Base-by-base conservation (phyloP, 164 flowering plant species). In the Aristolochia fimbriata region DNA sequence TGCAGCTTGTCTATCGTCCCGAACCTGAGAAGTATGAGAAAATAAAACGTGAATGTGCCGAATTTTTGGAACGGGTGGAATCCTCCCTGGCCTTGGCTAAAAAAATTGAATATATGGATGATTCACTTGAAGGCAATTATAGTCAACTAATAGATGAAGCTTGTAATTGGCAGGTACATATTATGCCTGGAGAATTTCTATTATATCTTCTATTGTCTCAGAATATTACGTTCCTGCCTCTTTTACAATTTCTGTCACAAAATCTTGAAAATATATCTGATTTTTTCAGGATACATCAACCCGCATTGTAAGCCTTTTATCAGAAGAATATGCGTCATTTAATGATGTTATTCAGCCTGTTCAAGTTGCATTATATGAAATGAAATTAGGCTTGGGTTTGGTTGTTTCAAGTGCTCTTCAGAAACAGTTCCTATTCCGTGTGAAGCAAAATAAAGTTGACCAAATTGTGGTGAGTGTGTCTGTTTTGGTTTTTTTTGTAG, bases 301-400 rank as follows among this genome's bases (percentile, higher is more conserved):
- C 21, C 49, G 73, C 58, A 88, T 93, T 62, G 71, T 90, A 64
- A 73, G 77, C 17, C 82, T 73, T 15, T 75, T 93, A 47, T 76
- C 89, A 1, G 70, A 73, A 52, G 87, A 81, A 45, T 93, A 82
- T 67, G 17, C 70, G 21, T 70, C 74, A 15, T 93, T 77, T 61
- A 56, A 59, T 53, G 99, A 93, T 78, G 65, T 93, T 57, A 62
- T 76, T 68, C 88, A 88, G 63, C 97, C 99, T 15, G 63, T 93
- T 66, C 99, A 88, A 73, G 89, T 93, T 65, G 85, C 99, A 47
- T 62, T 88, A 6, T 93, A 77, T 68, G 99, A 93, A 73, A 86
- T 93, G 82, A 93, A 93, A 73, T 71, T 93, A 45, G 99, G 97
- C 15, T 60, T 86, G 51, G 76, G 95, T 11, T 65, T 90, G 46